phyloP scores from a whole-genome alignment of 129 eudicot species.

The Flaveria robusta region DNA sequence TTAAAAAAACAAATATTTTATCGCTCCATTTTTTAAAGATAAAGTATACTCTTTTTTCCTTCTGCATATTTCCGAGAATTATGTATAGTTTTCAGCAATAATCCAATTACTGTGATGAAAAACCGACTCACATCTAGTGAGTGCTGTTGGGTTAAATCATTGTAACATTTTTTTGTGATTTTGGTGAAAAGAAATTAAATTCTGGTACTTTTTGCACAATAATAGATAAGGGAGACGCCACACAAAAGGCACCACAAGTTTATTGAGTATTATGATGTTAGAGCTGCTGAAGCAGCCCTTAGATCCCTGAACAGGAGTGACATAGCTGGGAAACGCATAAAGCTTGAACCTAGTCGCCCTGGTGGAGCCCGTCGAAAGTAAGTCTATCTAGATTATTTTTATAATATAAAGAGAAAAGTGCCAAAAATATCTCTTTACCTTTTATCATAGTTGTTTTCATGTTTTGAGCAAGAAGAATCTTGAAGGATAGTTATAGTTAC shows the following conservation, averaged over 20 bases:
- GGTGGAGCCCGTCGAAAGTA: slow-evolving; percentile 94
- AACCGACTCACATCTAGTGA: neutral
- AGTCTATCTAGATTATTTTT: slow-evolving; percentile 4
- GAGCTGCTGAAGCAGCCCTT: slow-evolving; percentile 93
- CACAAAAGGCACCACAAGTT: slow-evolving; percentile 89
- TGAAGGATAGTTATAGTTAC: neutral
- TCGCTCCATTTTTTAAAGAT: neutral
- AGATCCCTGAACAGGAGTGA: slow-evolving; percentile 86
- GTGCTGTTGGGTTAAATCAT: neutral
- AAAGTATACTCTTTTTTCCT: neutral
- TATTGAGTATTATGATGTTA: slow-evolving; percentile 83
- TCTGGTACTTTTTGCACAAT: slow-evolving; percentile 18
- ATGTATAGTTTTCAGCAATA: neutral
- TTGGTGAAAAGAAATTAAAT: neutral
- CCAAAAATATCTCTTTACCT: neutral
- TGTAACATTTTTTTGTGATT: slow-evolving; percentile 2
- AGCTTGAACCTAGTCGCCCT: slow-evolving; percentile 96
- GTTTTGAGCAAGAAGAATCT: neutral
- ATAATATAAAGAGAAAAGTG: neutral
- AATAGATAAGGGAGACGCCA: slow-evolving; percentile 88
- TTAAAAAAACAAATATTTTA: neutral
- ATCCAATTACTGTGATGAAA: neutral
- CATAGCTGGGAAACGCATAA: slow-evolving; percentile 93
- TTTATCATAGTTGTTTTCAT: slow-evolving; percentile 6
- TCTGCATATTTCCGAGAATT: neutral